Evolutionary conservation across 2,329 filamentous ascomycete species (phyloP), one percentile per base, ranked within the genome.

Genomic region (Hypoxylon sp.): DNA sequence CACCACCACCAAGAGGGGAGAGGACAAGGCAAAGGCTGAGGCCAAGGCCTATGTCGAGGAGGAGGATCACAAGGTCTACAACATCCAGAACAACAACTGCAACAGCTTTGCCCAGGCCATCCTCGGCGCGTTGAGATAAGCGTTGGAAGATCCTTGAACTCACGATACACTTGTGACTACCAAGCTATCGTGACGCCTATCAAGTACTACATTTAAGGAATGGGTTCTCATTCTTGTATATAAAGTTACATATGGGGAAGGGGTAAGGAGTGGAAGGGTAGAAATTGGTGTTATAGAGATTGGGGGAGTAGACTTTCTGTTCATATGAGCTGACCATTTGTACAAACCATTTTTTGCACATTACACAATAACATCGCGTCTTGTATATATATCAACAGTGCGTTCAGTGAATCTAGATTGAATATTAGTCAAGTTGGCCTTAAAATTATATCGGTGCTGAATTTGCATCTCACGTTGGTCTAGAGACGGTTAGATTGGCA

Each of bases 21-120:
- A 27, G 3, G 51, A 62, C 6, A 42, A 27, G 13, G 51, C 37
- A 10, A 62, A 52, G 35, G 55, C 44, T 8, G 37, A 17, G 3
- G 42, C 52, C n/a, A 59, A 52, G 17, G 29, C 50, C 1, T 69
- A 66, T n/a, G n/a, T 67, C 13, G 6, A 24, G 5, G 54, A 56
- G 6, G 19, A 15, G 0, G 35, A 48, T 8, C 46, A 70, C 46
- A 27, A 29, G 7, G 47, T 31, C 17, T 70, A 70, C 46, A 59
- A 37, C 17, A 39, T 70, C 44, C 5, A 54, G 2, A 44, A 56
- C 37, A 70, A 70, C 68, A 70, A 70, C 55, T 70, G 68, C 62
- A 57, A 57, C 42, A 55, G 62, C 15, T 70, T 56, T 21, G 57
- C 37, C 17, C 44, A 61, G 39, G 24, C 48, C 13, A 29, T 66